Evolutionary conservation across 2,329 filamentous ascomycete genomes (phyloP).

Genomic region (Aspergillus pseudoterreus): DNA sequence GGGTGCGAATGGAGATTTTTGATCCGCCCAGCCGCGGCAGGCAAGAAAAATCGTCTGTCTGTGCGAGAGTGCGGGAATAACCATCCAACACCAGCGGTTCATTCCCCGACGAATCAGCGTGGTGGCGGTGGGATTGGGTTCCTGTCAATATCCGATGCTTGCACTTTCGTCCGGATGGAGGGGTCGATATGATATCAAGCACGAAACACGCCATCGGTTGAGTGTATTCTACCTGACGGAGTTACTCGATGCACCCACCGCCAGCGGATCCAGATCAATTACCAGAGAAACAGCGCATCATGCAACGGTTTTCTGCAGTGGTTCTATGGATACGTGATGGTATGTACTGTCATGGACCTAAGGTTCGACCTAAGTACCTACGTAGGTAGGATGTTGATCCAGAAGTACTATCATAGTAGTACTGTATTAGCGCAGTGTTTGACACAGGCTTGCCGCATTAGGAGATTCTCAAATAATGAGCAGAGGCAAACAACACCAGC

Average conservation of each 20-base stretch:
- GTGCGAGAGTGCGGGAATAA: constrained; percentile 3
- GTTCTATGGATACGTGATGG: no score
- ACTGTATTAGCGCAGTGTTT: background rate
- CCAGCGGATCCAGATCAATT: constrained; percentile 11
- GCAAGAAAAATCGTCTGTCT: background rate
- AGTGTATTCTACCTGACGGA: no score
- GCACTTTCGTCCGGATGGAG: background rate
- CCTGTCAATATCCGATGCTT: background rate
- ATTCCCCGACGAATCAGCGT: constrained; percentile 13
- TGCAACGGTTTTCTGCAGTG: constrained; percentile 9
- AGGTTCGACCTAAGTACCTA: no score
- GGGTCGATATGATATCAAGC: no score
- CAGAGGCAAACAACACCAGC: no score
- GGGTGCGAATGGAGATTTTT: constrained; percentile 21
- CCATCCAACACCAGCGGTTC: background rate
- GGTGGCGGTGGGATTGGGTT: background rate
- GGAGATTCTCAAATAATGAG: background rate
- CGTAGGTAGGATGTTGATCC: background rate
- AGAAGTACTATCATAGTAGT: no score
- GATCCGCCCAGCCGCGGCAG: constrained; percentile 23
- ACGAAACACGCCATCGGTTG: no score
- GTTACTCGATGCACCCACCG: no score
- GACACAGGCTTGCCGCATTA: background rate
- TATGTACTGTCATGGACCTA: no score
- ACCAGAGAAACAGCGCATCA: constrained; percentile 8